phyloP scores from a whole-genome alignment of 2,329 filamentous ascomycete genomes.

The Ascosphaera aggregata region DNA sequence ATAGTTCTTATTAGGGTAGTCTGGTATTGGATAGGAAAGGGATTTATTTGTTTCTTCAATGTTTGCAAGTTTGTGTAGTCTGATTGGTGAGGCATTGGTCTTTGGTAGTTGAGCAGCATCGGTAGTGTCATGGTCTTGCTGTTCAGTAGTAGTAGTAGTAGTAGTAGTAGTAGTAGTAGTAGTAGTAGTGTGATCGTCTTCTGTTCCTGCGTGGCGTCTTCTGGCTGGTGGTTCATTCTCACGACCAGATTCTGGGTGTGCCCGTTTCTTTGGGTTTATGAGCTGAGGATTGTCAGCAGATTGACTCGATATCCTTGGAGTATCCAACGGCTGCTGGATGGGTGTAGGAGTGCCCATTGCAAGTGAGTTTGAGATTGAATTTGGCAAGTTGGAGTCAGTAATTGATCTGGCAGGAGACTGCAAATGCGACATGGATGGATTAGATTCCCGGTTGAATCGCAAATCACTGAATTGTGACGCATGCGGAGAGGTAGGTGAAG shows the following conservation, averaged over 20 bases:
- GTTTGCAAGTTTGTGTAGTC: constrained; percentile 15
- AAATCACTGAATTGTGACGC: too few species aligned
- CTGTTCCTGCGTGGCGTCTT: constrained; percentile 8
- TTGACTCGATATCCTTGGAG: too few species aligned
- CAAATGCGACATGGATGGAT: too few species aligned
- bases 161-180: constrained; percentile 24
- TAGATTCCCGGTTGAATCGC: too few species aligned
- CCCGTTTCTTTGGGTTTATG: constrained; percentile 20
- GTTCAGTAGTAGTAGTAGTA: constrained; percentile 25
- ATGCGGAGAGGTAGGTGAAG: too few species aligned
- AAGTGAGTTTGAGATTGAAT: too few species aligned
- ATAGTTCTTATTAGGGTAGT: not conserved
- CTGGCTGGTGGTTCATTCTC: constrained; percentile 23
- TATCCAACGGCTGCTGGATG: too few species aligned
- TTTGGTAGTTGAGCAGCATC: constrained; percentile 21
- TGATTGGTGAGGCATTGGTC: constrained; percentile 17
- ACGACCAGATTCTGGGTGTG: constrained; percentile 27
- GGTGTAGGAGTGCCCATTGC: not conserved
- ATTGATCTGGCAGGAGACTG: too few species aligned
- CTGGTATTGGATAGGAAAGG: constrained; percentile 39
- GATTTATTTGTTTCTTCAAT: constrained; percentile 27
- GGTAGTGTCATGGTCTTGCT: constrained; percentile 24
- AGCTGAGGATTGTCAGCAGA: too few species aligned
- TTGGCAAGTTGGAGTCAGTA: too few species aligned
- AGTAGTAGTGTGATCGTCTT: constrained; percentile 27